A percentile compares a stretch with the other conserved stretches of the same genome.
phyloP scores from a whole-genome alignment of 2,329 filamentous ascomycete species.

The Paecilomyces sp. region DNA sequence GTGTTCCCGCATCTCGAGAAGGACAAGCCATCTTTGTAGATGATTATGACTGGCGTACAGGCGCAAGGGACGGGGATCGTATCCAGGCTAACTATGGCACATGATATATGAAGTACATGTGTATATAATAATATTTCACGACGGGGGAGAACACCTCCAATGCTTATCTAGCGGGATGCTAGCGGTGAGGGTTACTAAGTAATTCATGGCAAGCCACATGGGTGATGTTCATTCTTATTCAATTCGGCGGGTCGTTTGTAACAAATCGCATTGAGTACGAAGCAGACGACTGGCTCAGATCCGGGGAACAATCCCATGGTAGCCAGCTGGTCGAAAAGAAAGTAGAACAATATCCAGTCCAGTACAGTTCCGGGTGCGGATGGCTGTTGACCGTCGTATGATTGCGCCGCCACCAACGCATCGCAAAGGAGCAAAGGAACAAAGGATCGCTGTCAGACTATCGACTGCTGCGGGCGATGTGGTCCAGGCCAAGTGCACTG shows the following conservation, averaged over 20 bases:
- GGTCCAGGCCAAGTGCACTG: neutral
- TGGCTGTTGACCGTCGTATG: neutral
- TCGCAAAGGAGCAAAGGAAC: neutral
- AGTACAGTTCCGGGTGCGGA: neutral
- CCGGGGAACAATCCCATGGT: neutral
- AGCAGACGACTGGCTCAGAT: neutral
- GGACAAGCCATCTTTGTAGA: constrained; percentile 8
- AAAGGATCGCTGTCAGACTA: neutral
- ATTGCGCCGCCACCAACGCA: neutral
- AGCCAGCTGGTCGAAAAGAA: neutral
- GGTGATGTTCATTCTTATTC: neutral
- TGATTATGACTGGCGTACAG: neutral
- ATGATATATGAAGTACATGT: neutral
- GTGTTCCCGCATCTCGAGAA: constrained; percentile 29
- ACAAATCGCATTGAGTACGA: neutral
- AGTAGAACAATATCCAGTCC: neutral
- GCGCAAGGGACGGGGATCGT: neutral
- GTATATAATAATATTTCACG: neutral
- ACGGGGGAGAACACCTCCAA: neutral
- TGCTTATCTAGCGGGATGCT: neutral
- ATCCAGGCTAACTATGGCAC: neutral
- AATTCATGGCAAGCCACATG: neutral
- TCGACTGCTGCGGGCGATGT: neutral
- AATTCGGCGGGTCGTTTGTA: neutral
- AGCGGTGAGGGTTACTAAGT: neutral